These are phyloP conservation scores for Metschnikowia baotianmanensis DNA, from an alignment of 805 yeast genomes.

Conservation along the genomic window DNA sequence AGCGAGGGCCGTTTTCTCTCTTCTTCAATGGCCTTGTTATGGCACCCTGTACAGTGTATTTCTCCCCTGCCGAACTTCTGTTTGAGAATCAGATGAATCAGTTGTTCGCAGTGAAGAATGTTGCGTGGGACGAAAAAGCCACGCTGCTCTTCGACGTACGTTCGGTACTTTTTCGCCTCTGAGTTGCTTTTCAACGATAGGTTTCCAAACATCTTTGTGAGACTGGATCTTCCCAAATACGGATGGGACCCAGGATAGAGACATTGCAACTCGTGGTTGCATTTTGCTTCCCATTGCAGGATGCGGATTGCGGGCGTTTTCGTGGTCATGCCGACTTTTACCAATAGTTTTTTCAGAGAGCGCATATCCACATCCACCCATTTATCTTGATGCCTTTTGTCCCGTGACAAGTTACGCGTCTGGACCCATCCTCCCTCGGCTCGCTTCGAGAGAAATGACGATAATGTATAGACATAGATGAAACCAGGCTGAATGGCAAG, in stretches of 20 bases:
- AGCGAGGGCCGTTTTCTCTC: constrained; percentile 3
- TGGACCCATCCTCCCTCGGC: constrained; percentile 36
- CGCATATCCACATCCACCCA: constrained; percentile 38
- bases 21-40: constrained; percentile 3
- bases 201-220: constrained; percentile 5
- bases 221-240: constrained; percentile 6
- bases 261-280: constrained; percentile 45
- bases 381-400: constrained; percentile 19
- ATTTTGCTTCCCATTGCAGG: constrained; percentile 52
- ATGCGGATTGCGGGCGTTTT: constrained; percentile 42
- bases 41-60: constrained; percentile 49
- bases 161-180: constrained; percentile 1
- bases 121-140: constrained; percentile 36
- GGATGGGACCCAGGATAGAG: constrained; percentile 31
- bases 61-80: constrained; percentile 46
- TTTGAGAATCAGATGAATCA: constrained; percentile 40
- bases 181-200: constrained; percentile 7
- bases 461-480: constrained; percentile 51
- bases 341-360: constrained; percentile 35
- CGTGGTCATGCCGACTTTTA: constrained; percentile 56
- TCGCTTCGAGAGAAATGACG: constrained; percentile 33
- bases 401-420: constrained; percentile 28
- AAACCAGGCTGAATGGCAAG: constrained; percentile 30
- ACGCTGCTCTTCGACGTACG: constrained; percentile 22
- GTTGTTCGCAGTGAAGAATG: constrained; percentile 38